Evolutionary conservation across 2,329 filamentous ascomycete species (phyloP), one percentile per base, ranked within the genome.

Genomic region (Fusarium sp.): DNA sequence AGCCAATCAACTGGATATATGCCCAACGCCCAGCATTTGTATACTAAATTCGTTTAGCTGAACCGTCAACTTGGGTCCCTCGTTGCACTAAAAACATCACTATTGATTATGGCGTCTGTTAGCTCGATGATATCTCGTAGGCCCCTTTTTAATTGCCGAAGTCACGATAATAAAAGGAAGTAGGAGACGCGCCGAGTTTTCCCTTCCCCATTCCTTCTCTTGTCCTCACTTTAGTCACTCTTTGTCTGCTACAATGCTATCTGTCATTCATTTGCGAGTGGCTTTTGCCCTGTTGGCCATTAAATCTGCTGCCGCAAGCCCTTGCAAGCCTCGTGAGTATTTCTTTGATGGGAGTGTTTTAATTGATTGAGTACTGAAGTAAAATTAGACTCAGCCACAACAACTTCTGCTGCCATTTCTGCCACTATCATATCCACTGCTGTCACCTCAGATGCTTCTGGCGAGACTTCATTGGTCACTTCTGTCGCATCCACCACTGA

Each of bases 151-250:
- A 22, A 41, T 13, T 39, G 26, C 6, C 11, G 2, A 14, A 22
- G 12, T 20, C 26, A 9, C 20, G 14, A n/a, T 18, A 28, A 39
- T 30, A 55, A 41, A 55, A 18, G 36, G 26, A 30, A 17, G 14
- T 3, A 13, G 3, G 3, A 17, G 24, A 38, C 18, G 0, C 24
- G 15, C 2, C 5, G 20, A 6, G 6, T 18, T 12, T 10, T 18
- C 0, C 0, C 1, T 18, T 39, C 8, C 8, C 7, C 4, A 13
- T 55, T 39, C 9, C 3, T 39, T 28, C 14, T 0, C 51, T 26
- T 30, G 24, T 17, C 14, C 2, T 55, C 36, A 55, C 34, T 39
- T 17, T 3, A 41, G 36, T 55, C 51, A n/a, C 51, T 55, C 20
- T 18, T 41, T 55, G 8, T 22, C 26, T 18, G 20, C 8, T 4